Base-by-base conservation (phyloP, 2,329 filamentous ascomycete species). In the Knufia fluminis region DNA sequence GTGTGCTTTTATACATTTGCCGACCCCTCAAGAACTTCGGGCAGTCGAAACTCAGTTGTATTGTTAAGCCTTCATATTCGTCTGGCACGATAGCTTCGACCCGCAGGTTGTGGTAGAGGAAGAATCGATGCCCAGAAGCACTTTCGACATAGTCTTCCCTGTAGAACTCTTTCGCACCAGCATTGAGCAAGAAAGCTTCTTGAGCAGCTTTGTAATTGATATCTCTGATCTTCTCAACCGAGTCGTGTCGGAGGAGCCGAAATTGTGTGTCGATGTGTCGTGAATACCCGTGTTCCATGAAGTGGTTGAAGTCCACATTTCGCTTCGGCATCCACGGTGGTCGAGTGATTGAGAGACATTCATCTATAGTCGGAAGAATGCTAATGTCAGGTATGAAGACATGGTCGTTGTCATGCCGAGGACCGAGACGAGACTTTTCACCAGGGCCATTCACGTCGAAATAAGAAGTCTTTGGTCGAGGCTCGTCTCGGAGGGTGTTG, bases 371-470 rank as follows among this genome's bases (percentile, higher is more conserved):
- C 1, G 67, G 66, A 54, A 69, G 58, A 36, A 69, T 64, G 12
- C 55, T 51, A 22, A 69, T 65, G 0, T 58, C 46, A 35, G 57
- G 57, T 35, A 66, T 65, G 42, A 67, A 57, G 2, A 50, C 39
- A 39, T 63, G 52, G 49, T 69, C 66, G 50, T 69, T 69, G 31
- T 68, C 59, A 47, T 69, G 66, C 9, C 66, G 51, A 16, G 54
- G 52, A 24, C 61, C 60, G 24, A 24, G 17, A 8, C 12, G 14
- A 10, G 58, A 60, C 10, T 61, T 49, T 7, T 47, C 10, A 7
- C 61, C 61, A 12, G 62, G 62, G 14, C 60, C 61, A 22, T 62
- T 60, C 19, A 59, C 49, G 3, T 61, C 58, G 38, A 61, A 59
- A 22, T 12, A 6, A 28, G 26, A 28, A 28, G 12, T 12, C 12